A percentile compares a stretch with the other conserved stretches of the same genome.
These are phyloP conservation scores for Clarireedia paspali DNA, from an alignment of 2,329 filamentous ascomycete species.

Conservation along the genomic window DNA sequence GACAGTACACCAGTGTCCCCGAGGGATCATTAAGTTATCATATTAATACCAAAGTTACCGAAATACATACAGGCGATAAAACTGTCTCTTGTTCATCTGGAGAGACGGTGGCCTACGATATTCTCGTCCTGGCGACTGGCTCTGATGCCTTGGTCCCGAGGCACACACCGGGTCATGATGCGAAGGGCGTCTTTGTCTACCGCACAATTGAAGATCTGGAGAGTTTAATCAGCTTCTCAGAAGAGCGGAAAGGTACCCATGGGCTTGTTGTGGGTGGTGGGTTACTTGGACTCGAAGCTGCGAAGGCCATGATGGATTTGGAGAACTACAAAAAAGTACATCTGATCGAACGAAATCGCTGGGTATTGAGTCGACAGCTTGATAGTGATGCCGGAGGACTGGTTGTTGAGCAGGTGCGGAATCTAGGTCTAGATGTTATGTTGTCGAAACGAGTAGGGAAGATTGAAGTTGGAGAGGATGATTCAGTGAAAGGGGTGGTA, in stretches of 20 bases:
- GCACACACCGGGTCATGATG: slow-evolving; percentile 69
- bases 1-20: slow-evolving; percentile 29
- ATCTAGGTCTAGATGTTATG: slow-evolving; percentile 73
- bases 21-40: slow-evolving; percentile 66
- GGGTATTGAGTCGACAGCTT: slow-evolving; percentile 76
- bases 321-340: slow-evolving; percentile 66
- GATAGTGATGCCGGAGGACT: slow-evolving; percentile 74
- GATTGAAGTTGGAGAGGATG: slow-evolving; percentile 60
- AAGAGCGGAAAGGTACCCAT: slow-evolving; percentile 49
- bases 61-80: slow-evolving; percentile 57
- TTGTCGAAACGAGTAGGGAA: slow-evolving; percentile 67
- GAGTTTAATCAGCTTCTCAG: slow-evolving; percentile 66
- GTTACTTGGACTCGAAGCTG: slow-evolving; percentile 77
- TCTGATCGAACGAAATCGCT: slow-evolving; percentile 73
- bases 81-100: slow-evolving; percentile 64
- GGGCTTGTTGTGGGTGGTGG: slow-evolving; percentile 80
- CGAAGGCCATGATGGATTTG: slow-evolving; percentile 86
- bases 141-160: slow-evolving; percentile 67
- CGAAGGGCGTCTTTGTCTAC: slow-evolving; percentile 82
- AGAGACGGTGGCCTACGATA: slow-evolving; percentile 64
- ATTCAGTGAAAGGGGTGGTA: slow-evolving; percentile 62
- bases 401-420: slow-evolving; percentile 73
- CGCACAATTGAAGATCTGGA: slow-evolving; percentile 77
- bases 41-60: slow-evolving; percentile 65
- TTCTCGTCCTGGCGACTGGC: slow-evolving; percentile 77